phyloP scores from a whole-genome alignment of 1,139 yeast genomes.

The Taphrina pruni region DNA sequence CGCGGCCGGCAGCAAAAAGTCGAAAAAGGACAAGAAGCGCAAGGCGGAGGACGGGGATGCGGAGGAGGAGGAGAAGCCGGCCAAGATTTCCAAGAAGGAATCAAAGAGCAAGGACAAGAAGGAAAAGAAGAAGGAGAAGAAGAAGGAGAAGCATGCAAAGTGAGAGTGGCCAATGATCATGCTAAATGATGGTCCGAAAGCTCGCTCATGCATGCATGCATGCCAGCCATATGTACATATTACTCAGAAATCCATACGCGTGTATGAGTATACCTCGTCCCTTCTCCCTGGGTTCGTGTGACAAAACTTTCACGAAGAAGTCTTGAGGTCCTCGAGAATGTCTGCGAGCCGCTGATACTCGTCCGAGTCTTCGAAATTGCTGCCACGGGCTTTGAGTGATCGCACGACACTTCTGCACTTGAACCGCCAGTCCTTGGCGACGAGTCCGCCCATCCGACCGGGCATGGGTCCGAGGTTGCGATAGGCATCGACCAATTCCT shows the following conservation, averaged over 20 bases:
- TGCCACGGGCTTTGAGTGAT: conserved; percentile 40
- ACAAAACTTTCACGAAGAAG: neutral
- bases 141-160: conserved; percentile 57
- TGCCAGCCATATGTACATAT: conserved; percentile 21
- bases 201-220: neutral
- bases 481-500: conserved; percentile 83
- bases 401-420: conserved; percentile 61
- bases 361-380: conserved; percentile 33
- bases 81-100: conserved; percentile 54
- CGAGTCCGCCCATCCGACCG: conserved; percentile 81
- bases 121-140: conserved; percentile 61
- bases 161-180: neutral
- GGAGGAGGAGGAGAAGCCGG: conserved; percentile 54
- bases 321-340: conserved; percentile 32
- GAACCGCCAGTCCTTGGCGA: conserved; percentile 90
- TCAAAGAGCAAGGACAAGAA: conserved; percentile 50
- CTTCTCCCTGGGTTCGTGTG: neutral
- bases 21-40: conserved; percentile 55
- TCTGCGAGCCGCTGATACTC: conserved; percentile 32
- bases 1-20: conserved; percentile 57
- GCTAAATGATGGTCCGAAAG: no score
- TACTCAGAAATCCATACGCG: neutral
- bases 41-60: conserved; percentile 59
- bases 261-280: neutral
- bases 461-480: conserved; percentile 84